A percentile compares a stretch with the other conserved stretches of the same genome.
Conservation (phyloP, 2,329 filamentous ascomycete species). For the Arachnopeziza araneosa region DNA sequence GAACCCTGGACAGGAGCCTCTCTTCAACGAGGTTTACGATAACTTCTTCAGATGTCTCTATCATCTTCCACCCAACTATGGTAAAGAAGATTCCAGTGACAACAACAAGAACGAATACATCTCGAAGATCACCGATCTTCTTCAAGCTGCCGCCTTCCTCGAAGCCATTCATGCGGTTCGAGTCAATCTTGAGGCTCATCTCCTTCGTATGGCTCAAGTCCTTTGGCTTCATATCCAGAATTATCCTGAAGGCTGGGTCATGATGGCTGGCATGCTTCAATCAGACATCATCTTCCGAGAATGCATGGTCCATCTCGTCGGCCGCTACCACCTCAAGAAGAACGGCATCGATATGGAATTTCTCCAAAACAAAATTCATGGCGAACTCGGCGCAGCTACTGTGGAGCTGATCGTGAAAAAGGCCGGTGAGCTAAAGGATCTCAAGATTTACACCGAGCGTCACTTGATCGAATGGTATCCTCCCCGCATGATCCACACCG, state of each 20-base stretch:
- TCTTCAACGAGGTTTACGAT: conserved; percentile 22
- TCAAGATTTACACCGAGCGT: conserved; percentile 22
- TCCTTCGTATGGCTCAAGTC: conserved; percentile 21
- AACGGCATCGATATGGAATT: conserved; percentile 10
- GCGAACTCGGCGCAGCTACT: conserved; percentile 8
- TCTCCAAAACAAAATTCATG: conserved; percentile 1
- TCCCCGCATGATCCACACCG: conserved; percentile 16
- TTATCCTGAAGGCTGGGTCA: conserved; percentile 22
- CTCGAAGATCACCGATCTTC: conserved; percentile 15
- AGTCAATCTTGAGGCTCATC: conserved; percentile 19
- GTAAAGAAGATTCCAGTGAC: conserved; percentile 3
- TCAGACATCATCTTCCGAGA: conserved; percentile 28
- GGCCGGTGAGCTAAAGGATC: conserved; percentile 14
- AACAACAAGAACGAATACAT: conserved; percentile 7
- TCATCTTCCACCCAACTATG: conserved; percentile 14
- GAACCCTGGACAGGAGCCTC: conserved; percentile 8
- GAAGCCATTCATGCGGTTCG: conserved; percentile 15
- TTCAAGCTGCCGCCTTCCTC: conserved; percentile 21
- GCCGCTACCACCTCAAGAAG: conserved; percentile 14
- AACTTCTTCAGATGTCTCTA: conserved; percentile 26
- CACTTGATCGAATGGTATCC: conserved; percentile 21
- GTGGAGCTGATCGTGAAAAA: conserved; percentile 17
- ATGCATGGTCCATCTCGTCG: conserved; percentile 25
- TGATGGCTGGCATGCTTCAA: conserved; percentile 20
- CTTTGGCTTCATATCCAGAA: conserved; percentile 22